These are phyloP conservation scores for Hypoxylon sp. DNA, from an alignment of 2,329 filamentous ascomycete species.

Conservation along the genomic window DNA sequence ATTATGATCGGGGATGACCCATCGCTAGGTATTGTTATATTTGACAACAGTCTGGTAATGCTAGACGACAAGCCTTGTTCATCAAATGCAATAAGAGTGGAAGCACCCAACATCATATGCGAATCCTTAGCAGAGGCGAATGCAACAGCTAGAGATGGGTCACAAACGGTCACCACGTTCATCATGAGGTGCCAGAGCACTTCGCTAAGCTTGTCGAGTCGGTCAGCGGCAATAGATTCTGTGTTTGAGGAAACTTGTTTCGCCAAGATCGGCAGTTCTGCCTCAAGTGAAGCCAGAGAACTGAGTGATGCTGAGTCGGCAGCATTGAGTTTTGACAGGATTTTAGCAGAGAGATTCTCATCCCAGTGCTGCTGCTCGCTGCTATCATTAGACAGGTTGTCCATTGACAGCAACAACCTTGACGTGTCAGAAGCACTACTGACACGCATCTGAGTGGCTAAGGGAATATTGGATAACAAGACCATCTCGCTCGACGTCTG, in stretches of 20 bases:
- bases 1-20: slow-evolving; percentile 52
- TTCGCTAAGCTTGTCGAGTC: slow-evolving; percentile 64
- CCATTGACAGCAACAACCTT: slow-evolving; percentile 63
- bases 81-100: slow-evolving; percentile 43
- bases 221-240: slow-evolving; percentile 65
- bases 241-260: slow-evolving; percentile 67
- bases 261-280: slow-evolving; percentile 74
- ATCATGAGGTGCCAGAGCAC: slow-evolving; percentile 64
- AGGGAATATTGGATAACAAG: slow-evolving; percentile 65
- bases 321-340: slow-evolving; percentile 70
- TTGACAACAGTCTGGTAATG: slow-evolving; percentile 45
- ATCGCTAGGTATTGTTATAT: slow-evolving; percentile 43
- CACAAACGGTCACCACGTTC: slow-evolving; percentile 60
- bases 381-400: slow-evolving; percentile 59
- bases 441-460: slow-evolving; percentile 61
- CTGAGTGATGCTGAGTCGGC: slow-evolving; percentile 70
- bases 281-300: slow-evolving; percentile 74
- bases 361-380: slow-evolving; percentile 55
- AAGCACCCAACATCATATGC: slow-evolving; percentile 33
- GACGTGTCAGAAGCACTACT: slow-evolving; percentile 58
- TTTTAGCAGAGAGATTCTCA: slow-evolving; percentile 63
- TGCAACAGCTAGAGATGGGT: slow-evolving; percentile 51
- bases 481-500: slow-evolving; percentile 57
- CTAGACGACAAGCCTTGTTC: slow-evolving; percentile 50
- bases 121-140: slow-evolving; percentile 50